phyloP scores from a whole-genome alignment of 768 basidiomycete genomes.

The Cytidiella melzeri region DNA sequence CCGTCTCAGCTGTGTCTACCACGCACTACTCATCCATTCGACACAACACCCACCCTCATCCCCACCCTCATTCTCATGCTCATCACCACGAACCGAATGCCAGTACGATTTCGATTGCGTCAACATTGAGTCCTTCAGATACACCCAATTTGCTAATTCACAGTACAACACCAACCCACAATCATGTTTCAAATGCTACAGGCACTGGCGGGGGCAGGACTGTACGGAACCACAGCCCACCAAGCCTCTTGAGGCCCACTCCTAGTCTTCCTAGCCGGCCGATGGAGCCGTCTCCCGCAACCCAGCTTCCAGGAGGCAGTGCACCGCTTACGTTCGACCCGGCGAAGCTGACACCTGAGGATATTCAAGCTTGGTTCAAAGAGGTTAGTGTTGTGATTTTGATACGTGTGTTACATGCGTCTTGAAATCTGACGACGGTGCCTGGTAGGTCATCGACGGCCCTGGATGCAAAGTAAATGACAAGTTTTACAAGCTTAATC shows the following conservation, averaged over 20 bases:
- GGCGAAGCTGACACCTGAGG: constrained; percentile 61
- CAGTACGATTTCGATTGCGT: constrained; percentile 35
- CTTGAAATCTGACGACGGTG: constrained; percentile 11
- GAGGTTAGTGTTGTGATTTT: constrained; percentile 4
- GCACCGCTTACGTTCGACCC: constrained; percentile 46
- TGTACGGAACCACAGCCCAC: constrained; percentile 1
- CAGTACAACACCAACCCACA: neutral
- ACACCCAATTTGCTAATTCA: neutral
- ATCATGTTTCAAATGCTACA: neutral
- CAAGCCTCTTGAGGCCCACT: constrained; percentile 5
- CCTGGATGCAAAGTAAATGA: constrained; percentile 36
- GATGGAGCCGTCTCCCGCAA: constrained; percentile 11
- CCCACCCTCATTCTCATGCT: neutral
- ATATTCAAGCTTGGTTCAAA: constrained; percentile 50
- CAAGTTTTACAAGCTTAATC: constrained; percentile 71
- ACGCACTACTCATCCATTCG: constrained; percentile 12
- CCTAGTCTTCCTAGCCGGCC: constrained; percentile 9
- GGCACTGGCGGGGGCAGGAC: neutral
- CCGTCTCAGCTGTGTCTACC: constrained; percentile 19
- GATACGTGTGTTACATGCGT: too few species aligned
- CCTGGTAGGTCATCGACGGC: constrained; percentile 71
- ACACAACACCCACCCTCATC: neutral
- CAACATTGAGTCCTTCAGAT: constrained; percentile 36
- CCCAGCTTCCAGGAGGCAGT: constrained; percentile 7
- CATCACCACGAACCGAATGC: neutral